A percentile compares a stretch with the other conserved stretches of the same genome.
Conservation (phyloP, 495 filamentous ascomycete genomes). For the Pseudevernia furfuracea region DNA sequence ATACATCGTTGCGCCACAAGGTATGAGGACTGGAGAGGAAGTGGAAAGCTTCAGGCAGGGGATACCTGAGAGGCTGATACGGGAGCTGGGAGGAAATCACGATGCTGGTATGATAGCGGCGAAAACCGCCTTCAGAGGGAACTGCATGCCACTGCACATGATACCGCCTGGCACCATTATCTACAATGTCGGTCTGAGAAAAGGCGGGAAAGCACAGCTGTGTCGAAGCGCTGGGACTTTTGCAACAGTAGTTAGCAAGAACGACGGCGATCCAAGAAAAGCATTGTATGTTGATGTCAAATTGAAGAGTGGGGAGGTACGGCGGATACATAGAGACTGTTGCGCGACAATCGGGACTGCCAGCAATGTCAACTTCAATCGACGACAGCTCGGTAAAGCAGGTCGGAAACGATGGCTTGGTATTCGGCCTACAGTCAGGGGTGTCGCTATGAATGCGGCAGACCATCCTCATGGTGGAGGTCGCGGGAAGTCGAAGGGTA, state of each 20-base stretch:
- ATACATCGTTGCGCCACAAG: conserved; percentile 92
- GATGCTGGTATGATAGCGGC: conserved; percentile 94
- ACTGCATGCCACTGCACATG: conserved; percentile 91
- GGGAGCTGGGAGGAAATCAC: conserved; percentile 80
- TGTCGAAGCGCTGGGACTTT: conserved; percentile 91
- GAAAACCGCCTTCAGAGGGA: conserved; percentile 88
- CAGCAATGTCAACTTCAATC: conserved; percentile 87
- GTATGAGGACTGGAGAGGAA: conserved; percentile 83
- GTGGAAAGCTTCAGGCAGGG: conserved; percentile 86
- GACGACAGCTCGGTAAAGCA: conserved; percentile 86
- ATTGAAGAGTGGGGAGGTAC: conserved; percentile 84
- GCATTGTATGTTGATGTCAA: conserved; percentile 60
- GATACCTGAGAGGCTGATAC: conserved; percentile 74
- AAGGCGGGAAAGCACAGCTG: conserved; percentile 69
- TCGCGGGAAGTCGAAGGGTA: conserved; percentile 97
- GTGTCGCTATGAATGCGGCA: conserved; percentile 93
- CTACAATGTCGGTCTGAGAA: conserved; percentile 75
- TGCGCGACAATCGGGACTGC: conserved; percentile 89
- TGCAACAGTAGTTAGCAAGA: conserved; percentile 78
- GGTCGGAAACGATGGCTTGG: conserved; percentile 87
- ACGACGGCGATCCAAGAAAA: conserved; percentile 31
- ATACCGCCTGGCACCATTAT: conserved; percentile 86
- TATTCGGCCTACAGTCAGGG: conserved; percentile 87
- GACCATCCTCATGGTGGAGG: conserved; percentile 99
- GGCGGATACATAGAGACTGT: conserved; percentile 80